phyloP scores from a whole-genome alignment of 225 moss, liverwort and hornwort genomes.

The Marchantia paleacea region DNA sequence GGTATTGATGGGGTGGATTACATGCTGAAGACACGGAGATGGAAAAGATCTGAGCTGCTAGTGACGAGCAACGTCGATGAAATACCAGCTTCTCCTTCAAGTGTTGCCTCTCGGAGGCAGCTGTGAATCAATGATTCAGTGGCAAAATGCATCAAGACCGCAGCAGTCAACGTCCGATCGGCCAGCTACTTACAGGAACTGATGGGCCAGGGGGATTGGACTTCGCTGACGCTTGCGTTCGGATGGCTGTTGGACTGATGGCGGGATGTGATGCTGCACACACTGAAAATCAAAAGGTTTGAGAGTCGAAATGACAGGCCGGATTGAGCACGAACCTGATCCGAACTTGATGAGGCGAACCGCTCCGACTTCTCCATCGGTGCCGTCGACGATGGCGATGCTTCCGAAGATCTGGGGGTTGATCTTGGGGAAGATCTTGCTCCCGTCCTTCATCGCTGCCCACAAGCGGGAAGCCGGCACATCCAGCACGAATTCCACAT shows the following conservation, averaged over 20 bases:
- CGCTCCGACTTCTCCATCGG: slow-evolving; percentile 10
- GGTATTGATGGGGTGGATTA: too few relatives aligned
- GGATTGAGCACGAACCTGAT: slow-evolving; percentile 7
- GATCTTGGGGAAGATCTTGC: slow-evolving; percentile 20
- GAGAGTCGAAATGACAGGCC: neutral
- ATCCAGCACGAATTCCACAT: slow-evolving; percentile 16
- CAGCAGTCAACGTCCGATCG: too few relatives aligned
- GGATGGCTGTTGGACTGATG: neutral
- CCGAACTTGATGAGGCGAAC: slow-evolving; percentile 30
- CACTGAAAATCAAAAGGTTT: neutral
- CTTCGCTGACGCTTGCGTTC: too few relatives aligned
- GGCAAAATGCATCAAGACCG: too few relatives aligned
- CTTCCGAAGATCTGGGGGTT: slow-evolving; percentile 22
- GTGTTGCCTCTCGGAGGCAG: too few relatives aligned
- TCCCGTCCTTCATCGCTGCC: slow-evolving; percentile 26
- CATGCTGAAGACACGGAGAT: too few relatives aligned
- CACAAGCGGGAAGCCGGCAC: slow-evolving; percentile 15
- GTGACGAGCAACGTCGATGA: neutral
- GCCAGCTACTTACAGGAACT: too few relatives aligned
- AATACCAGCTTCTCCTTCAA: too few relatives aligned
- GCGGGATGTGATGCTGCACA: neutral
- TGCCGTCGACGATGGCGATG: slow-evolving; percentile 21
- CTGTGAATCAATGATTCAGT: too few relatives aligned
- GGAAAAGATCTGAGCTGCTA: neutral
- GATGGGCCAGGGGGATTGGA: too few relatives aligned